These are phyloP conservation scores for Daldinia eschscholtzii DNA, from an alignment of 2,329 filamentous ascomycete species.

Conservation along the genomic window DNA sequence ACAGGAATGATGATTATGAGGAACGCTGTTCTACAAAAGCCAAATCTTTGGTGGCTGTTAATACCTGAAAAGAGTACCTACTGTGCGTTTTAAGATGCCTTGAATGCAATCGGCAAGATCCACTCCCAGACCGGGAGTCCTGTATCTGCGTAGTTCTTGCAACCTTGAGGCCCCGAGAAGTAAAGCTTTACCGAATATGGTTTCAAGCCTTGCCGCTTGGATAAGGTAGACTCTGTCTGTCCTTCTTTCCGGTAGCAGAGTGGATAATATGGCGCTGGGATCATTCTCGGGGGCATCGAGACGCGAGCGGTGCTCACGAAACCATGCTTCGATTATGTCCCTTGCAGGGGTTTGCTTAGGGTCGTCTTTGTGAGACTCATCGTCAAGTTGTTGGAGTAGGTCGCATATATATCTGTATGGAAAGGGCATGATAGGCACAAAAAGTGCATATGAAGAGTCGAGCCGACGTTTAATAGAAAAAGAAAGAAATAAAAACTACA, in stretches of 20 bases:
- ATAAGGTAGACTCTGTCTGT: slow-evolving; percentile 83
- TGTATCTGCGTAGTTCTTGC: slow-evolving; percentile 73
- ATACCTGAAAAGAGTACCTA: slow-evolving; percentile 50
- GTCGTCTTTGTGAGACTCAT: slow-evolving; percentile 52
- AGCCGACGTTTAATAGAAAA: background rate
- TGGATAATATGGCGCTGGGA: slow-evolving; percentile 76
- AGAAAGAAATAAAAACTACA: background rate
- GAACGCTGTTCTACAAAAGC: background rate
- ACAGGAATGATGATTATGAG: background rate
- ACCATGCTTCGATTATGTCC: slow-evolving; percentile 73
- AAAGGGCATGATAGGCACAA: slow-evolving; percentile 61
- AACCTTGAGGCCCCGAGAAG: slow-evolving; percentile 72
- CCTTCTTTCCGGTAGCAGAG: slow-evolving; percentile 79
- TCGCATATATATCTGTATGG: slow-evolving; percentile 79
- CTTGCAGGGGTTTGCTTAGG: slow-evolving; percentile 51
- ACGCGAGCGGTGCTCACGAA: slow-evolving; percentile 68
- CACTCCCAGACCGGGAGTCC: slow-evolving; percentile 64
- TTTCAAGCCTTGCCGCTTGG: slow-evolving; percentile 71
- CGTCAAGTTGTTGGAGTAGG: slow-evolving; percentile 76
- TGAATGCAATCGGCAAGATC: slow-evolving; percentile 82
- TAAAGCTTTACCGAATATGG: slow-evolving; percentile 76
- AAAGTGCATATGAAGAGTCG: slow-evolving; percentile 7
- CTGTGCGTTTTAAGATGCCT: slow-evolving; percentile 71
- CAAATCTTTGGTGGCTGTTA: background rate
- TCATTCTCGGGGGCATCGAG: slow-evolving; percentile 70